These are phyloP conservation scores for Saccharomycopsis sp. DNA, from an alignment of 805 yeast species.

Conservation along the genomic window DNA sequence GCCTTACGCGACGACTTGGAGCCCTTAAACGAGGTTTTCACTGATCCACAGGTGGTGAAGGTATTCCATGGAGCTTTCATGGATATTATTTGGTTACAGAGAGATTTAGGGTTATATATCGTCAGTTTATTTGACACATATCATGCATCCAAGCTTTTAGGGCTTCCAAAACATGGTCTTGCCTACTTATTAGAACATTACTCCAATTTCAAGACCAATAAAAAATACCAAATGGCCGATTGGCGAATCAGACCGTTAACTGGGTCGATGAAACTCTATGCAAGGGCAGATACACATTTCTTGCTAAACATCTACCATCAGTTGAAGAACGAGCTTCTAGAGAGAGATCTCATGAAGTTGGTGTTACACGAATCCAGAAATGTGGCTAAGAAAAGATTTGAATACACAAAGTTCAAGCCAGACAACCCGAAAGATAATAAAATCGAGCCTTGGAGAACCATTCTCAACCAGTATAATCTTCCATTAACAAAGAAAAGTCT, in stretches of 20 bases:
- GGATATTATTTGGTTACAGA: slow-evolving; percentile 96
- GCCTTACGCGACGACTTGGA: slow-evolving; percentile 67
- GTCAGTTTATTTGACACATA: slow-evolving; percentile 90
- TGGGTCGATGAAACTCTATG: slow-evolving; percentile 71
- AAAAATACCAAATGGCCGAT: slow-evolving; percentile 92
- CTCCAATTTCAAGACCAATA: slow-evolving; percentile 82
- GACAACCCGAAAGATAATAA: slow-evolving; percentile 43
- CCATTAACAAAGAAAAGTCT: slow-evolving; percentile 47
- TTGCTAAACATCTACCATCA: slow-evolving; percentile 73
- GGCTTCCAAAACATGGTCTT: slow-evolving; percentile 73
- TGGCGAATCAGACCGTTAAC: slow-evolving; percentile 91
- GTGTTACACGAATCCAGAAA: slow-evolving; percentile 71
- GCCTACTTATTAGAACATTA: slow-evolving; percentile 76
- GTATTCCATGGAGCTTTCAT: slow-evolving; percentile 94
- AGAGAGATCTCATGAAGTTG: slow-evolving; percentile 42
- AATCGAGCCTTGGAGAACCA: slow-evolving; percentile 57
- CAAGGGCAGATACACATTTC: slow-evolving; percentile 93
- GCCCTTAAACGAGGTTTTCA: slow-evolving; percentile 62
- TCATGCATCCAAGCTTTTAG: slow-evolving; percentile 78
- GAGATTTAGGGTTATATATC: slow-evolving; percentile 87
- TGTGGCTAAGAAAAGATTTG: slow-evolving; percentile 78
- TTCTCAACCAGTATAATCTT: slow-evolving; percentile 61
- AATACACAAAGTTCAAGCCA: slow-evolving; percentile 63
- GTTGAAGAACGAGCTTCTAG: slow-evolving; percentile 56
- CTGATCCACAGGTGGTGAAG: slow-evolving; percentile 75